These are phyloP conservation scores for Aspergillus calidoustus DNA, from an alignment of 2,329 filamentous ascomycete species.

Conservation along the genomic window DNA sequence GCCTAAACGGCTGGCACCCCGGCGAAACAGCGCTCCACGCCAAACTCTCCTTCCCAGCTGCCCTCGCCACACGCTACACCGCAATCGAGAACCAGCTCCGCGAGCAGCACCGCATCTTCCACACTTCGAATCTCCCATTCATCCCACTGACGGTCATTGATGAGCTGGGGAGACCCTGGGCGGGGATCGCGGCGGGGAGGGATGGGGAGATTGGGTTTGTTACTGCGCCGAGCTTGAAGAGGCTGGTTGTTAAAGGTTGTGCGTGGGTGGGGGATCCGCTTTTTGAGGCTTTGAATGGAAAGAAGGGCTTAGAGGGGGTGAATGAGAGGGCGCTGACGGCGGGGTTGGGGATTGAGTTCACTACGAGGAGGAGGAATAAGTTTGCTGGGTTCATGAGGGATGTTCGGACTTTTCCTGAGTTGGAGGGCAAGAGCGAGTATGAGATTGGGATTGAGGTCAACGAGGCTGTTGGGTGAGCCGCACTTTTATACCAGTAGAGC, in stretches of 20 bases:
- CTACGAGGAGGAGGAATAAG: conserved; percentile 4
- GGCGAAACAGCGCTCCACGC: conserved; percentile 7
- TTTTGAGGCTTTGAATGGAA: background rate
- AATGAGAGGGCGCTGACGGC: background rate
- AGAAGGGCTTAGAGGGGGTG: background rate
- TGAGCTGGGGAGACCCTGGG: conserved; percentile 4
- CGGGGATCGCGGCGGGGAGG: background rate
- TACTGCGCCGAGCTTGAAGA: background rate
- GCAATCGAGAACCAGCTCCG: conserved; percentile 1
- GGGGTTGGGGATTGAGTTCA: conserved; percentile 5
- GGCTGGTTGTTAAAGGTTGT: background rate
- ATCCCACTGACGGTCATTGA: background rate
- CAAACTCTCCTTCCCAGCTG: background rate
- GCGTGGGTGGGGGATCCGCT: background rate
- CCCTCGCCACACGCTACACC: background rate
- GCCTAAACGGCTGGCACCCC: conserved; percentile 8
- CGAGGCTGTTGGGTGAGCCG: conserved; percentile 7
- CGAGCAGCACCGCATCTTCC: conserved; percentile 12
- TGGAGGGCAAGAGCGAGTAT: background rate
- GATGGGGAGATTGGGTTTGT: conserved; percentile 4
- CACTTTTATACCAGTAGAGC: background rate
- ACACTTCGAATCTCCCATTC: conserved; percentile 7
- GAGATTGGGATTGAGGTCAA: background rate
- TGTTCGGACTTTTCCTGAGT: background rate
- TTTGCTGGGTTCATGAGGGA: background rate